These are phyloP conservation scores for Phascolomyces articulosus DNA, from an alignment of 371 early-diverging fungal species.

Conservation along the genomic window DNA sequence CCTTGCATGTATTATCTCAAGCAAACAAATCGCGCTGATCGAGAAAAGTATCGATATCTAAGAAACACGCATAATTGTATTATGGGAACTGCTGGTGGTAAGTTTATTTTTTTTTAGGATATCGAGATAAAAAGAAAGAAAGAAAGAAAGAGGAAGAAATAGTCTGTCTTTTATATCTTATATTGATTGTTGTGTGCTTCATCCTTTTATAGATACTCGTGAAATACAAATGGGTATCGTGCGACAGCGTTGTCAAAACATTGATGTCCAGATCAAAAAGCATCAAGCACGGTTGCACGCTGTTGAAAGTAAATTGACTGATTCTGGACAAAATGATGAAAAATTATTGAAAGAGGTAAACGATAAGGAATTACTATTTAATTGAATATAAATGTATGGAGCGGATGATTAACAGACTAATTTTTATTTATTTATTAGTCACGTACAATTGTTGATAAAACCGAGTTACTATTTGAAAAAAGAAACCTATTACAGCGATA, in stretches of 20 bases:
- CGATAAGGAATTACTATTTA: neutral
- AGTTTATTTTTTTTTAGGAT: conserved; percentile 4
- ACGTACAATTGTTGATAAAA: conserved; percentile 42
- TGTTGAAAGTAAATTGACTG: conserved; percentile 39
- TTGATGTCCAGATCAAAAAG: conserved; percentile 63
- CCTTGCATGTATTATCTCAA: conserved; percentile 68
- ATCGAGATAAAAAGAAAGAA: no score
- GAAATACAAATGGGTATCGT: conserved; percentile 59
- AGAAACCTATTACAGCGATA: conserved; percentile 44
- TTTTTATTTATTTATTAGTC: no score
- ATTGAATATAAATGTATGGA: no score
- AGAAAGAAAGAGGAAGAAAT: no score
- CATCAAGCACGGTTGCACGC: conserved; percentile 43
- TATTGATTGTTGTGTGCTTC: neutral
- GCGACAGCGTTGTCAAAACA: conserved; percentile 55
- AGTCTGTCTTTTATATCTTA: neutral
- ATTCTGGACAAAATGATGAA: conserved; percentile 18
- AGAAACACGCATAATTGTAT: conserved; percentile 54
- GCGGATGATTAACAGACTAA: neutral
- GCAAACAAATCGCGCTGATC: conserved; percentile 48
- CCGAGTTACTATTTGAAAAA: conserved; percentile 47
- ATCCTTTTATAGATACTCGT: conserved; percentile 47
- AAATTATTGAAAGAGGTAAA: conserved; percentile 32
- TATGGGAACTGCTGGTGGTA: conserved; percentile 52
- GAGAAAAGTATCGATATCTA: conserved; percentile 44